phyloP scores from a whole-genome alignment of 202 grass and related monocot genomes.

The Saccharum hybrid region DNA sequence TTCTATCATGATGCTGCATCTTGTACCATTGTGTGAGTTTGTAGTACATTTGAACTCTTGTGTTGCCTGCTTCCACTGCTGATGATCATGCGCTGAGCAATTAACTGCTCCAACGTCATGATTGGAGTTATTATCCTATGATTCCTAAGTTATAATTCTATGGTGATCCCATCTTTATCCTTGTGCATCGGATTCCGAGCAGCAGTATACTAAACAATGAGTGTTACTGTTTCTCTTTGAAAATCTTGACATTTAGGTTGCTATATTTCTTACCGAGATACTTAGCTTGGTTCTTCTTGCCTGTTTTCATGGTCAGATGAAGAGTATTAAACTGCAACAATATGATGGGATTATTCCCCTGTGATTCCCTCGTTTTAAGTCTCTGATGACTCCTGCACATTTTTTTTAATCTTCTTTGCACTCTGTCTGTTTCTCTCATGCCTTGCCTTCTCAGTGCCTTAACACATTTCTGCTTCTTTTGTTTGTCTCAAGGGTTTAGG shows the following conservation, averaged over 20 bases:
- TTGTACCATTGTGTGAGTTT: too few species aligned
- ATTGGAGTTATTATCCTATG: neutral
- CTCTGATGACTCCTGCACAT: slow-evolving; percentile 29
- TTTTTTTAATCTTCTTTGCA: neutral
- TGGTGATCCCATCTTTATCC: slow-evolving; percentile 16
- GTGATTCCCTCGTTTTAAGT: slow-evolving; percentile 42
- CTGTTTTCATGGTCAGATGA: slow-evolving; percentile 31
- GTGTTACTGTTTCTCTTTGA: too few species aligned
- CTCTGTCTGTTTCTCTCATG: neutral
- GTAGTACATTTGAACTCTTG: too few species aligned
- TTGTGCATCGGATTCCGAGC: too few species aligned
- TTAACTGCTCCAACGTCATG: too few species aligned
- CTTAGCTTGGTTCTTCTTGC: too few species aligned
- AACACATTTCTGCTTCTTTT: neutral
- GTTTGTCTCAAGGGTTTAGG: neutral
- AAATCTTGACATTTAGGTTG: too few species aligned
- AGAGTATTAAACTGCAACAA: slow-evolving; percentile 53
- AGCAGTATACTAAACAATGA: too few species aligned
- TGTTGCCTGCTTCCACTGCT: too few species aligned
- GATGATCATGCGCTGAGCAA: too few species aligned
- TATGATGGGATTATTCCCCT: slow-evolving; percentile 37
- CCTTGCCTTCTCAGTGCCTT: neutral
- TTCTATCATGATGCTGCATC: too few species aligned
- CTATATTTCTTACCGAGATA: too few species aligned
- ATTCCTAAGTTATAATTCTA: slow-evolving; percentile 40